A percentile compares a stretch with the other conserved stretches of the same genome.
Evolutionary conservation across 116 monocot genomes (phyloP).

Genomic region (Thalassia testudinum): DNA sequence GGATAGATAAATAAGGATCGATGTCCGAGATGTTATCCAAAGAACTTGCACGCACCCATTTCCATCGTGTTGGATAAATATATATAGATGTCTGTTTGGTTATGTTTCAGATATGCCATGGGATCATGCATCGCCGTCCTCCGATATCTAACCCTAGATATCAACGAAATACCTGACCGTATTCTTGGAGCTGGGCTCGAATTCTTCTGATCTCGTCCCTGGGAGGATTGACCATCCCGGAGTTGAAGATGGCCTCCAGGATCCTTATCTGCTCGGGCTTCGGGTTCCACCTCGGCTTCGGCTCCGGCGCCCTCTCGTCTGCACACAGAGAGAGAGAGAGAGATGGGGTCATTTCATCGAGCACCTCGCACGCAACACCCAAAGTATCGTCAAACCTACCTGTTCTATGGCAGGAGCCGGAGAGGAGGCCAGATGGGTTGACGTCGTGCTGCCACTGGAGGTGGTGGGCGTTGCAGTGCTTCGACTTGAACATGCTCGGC

Average conservation of each 20-base stretch:
- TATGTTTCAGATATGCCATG: no score
- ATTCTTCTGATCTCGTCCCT: constrained; percentile 86
- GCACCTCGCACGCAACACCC: no score
- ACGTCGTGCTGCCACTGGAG: constrained; percentile 86
- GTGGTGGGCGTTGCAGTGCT: constrained; percentile 40
- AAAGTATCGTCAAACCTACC: neutral
- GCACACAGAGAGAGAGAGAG: no score
- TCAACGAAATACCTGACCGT: constrained; percentile 37
- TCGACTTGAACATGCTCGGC: constrained; percentile 99
- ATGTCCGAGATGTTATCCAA: no score
- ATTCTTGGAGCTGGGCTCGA: constrained; percentile 72
- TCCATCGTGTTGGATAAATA: no score
- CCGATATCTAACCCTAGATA: no score
- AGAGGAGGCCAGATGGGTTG: constrained; percentile 31
- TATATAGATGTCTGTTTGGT: no score
- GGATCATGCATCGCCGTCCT: no score
- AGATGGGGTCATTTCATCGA: no score
- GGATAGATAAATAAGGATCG: no score
- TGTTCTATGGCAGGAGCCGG: constrained; percentile 35
- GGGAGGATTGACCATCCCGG: constrained; percentile 95
- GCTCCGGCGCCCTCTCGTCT: constrained; percentile 80
- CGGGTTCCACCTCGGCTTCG: constrained; percentile 98
- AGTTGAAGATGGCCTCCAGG: constrained; percentile 92
- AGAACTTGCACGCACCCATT: no score
- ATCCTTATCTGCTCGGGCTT: constrained; percentile 94